Evolutionary conservation across 2,329 filamentous ascomycete species (phyloP).

Genomic region (Coniochaeta prunicola): DNA sequence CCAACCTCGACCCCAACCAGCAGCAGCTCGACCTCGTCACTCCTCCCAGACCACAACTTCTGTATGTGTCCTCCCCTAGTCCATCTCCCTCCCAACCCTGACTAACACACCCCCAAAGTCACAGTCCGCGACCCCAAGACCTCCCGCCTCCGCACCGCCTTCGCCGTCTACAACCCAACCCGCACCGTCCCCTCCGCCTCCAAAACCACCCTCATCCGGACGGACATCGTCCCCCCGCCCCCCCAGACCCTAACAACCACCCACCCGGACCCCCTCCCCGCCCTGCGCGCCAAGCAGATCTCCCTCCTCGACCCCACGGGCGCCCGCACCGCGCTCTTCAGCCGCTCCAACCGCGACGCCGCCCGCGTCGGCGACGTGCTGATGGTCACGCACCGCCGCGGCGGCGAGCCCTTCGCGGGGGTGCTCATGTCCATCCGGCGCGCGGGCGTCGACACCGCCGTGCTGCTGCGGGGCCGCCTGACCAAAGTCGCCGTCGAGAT

Average conservation of each 20-base stretch:
- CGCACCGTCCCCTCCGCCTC: constrained; percentile 5
- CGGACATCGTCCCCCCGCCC: constrained; percentile 2
- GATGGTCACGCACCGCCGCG: constrained; percentile 72
- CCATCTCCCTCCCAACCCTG: neutral
- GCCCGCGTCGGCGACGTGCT: constrained; percentile 85
- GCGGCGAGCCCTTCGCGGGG: constrained; percentile 82
- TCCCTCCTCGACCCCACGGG: constrained; percentile 75
- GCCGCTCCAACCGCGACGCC: constrained; percentile 66
- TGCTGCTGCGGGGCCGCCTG: constrained; percentile 79
- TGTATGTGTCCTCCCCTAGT: constrained; percentile 11
- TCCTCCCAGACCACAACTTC: constrained; percentile 12
- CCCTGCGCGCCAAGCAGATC: constrained; percentile 64
- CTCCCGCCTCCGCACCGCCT: constrained; percentile 30
- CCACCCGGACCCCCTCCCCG: constrained; percentile 50
- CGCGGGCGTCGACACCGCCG: constrained; percentile 80
- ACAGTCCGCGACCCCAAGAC: constrained; percentile 20
- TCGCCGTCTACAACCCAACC: constrained; percentile 36
- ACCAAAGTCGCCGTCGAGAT: constrained; percentile 88
- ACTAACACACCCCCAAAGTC: constrained; percentile 8
- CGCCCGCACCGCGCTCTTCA: constrained; percentile 75
- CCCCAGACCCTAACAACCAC: constrained; percentile 9
- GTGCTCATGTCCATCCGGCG: constrained; percentile 82
- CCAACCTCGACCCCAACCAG: constrained; percentile 10
- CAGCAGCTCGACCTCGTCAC: constrained; percentile 5
- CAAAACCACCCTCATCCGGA: constrained; percentile 1